These are phyloP conservation scores for Collybiopsis luxurians DNA, from an alignment of 768 basidiomycete species.

Conservation along the genomic window DNA sequence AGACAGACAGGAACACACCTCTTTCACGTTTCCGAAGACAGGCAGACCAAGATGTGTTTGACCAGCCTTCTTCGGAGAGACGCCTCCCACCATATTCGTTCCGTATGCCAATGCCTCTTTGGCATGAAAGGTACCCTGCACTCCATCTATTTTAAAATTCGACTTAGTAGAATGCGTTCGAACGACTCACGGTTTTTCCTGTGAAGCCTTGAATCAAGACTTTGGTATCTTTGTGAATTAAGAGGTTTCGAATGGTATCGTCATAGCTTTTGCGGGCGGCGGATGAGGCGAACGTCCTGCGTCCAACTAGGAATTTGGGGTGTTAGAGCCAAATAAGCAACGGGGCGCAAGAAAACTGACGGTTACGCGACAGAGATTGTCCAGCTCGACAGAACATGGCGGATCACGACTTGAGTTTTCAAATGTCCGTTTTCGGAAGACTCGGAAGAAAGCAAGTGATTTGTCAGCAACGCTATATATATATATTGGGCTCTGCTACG, in stretches of 20 bases:
- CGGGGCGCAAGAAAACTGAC: slow-evolving; percentile 31
- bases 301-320: slow-evolving; percentile 43
- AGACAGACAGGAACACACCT: slow-evolving; percentile 49
- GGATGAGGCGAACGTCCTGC: slow-evolving; percentile 81
- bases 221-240: slow-evolving; percentile 92
- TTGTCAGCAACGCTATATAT: not conserved
- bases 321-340: slow-evolving; percentile 1
- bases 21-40: slow-evolving; percentile 87
- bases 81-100: slow-evolving; percentile 97
- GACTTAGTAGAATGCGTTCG: not conserved
- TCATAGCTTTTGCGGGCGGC: slow-evolving; percentile 76
- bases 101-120: slow-evolving; percentile 92
- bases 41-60: slow-evolving; percentile 93
- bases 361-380: slow-evolving; percentile 49
- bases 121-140: slow-evolving; percentile 93
- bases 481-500: not conserved
- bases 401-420: slow-evolving; percentile 6
- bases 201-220: slow-evolving; percentile 92
- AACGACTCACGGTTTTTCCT: slow-evolving; percentile 80
- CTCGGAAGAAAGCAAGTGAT: not conserved
- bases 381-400: slow-evolving; percentile 63
- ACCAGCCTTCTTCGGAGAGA: slow-evolving; percentile 95
- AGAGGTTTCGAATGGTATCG: slow-evolving; percentile 87
- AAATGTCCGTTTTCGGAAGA: not conserved
- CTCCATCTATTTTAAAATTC: not conserved